Evolutionary conservation across 257 asterid species (phyloP).

Genomic region (Jacaranda mimosifolia): DNA sequence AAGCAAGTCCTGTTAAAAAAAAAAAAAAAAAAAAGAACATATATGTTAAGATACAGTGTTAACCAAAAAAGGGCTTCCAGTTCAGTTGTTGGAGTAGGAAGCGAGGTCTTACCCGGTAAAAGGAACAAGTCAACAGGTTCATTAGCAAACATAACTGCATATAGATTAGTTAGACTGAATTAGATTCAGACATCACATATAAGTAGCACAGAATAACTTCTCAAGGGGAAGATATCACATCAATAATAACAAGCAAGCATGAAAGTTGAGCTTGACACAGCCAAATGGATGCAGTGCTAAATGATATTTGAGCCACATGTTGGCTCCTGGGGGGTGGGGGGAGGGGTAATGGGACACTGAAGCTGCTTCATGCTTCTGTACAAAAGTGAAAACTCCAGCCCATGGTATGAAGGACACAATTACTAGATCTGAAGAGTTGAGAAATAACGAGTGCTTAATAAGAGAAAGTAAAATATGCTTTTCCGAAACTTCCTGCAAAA

Average conservation of each 20-base stretch:
- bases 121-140: conserved; percentile 92
- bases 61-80: conserved; percentile 21
- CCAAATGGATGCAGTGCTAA: background rate
- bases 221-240: background rate
- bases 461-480: background rate
- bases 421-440: background rate
- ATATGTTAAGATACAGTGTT: background rate
- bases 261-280: background rate
- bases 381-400: background rate
- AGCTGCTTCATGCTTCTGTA: background rate
- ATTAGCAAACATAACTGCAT: conserved; percentile 82
- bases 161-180: conserved; percentile 27
- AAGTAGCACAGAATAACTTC: conserved; percentile 6
- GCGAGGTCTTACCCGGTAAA: conserved; percentile 76
- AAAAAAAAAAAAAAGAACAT: background rate
- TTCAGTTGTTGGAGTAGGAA: conserved; percentile 24
- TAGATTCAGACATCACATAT: background rate
- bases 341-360: background rate
- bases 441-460: background rate
- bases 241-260: background rate
- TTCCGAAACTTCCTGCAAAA: background rate
- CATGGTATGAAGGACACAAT: background rate
- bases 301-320: background rate
- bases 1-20: conserved; percentile 76
- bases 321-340: no score